phyloP scores from a whole-genome alignment of 495 filamentous ascomycete species.

The Penicillium cinerascens region DNA sequence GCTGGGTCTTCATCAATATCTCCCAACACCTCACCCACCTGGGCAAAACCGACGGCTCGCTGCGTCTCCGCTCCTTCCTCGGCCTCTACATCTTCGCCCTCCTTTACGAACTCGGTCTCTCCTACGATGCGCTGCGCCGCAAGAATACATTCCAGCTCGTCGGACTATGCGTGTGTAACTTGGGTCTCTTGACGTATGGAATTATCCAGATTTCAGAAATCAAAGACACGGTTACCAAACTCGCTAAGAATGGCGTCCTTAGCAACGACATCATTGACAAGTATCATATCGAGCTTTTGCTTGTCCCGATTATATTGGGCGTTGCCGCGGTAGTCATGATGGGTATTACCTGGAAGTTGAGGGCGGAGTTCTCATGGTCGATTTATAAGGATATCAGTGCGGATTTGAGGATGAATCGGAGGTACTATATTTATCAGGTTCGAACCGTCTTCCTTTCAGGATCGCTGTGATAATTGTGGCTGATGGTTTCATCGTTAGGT shows the following conservation, averaged over 20 bases:
- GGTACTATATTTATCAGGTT: slow-evolving; percentile 1
- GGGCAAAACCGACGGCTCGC: background rate
- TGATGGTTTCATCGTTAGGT: slow-evolving; percentile 5
- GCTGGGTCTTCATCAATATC: slow-evolving; percentile 21
- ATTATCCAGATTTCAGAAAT: slow-evolving; percentile 19
- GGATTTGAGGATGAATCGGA: slow-evolving; percentile 5
- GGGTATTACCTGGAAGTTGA: slow-evolving; percentile 12
- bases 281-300: slow-evolving; percentile 13
- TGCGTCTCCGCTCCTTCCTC: slow-evolving; percentile 22
- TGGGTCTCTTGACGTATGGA: slow-evolving; percentile 20
- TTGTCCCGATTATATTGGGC: slow-evolving; percentile 19
- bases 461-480: background rate
- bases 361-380: slow-evolving; percentile 11
- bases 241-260: background rate
- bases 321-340: slow-evolving; percentile 13
- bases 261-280: slow-evolving; percentile 1
- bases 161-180: slow-evolving; percentile 20
- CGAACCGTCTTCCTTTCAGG: background rate
- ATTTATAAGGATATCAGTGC: slow-evolving; percentile 12
- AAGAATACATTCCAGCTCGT: slow-evolving; percentile 22
- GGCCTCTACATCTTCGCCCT: slow-evolving; percentile 24
- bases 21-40: slow-evolving; percentile 11
- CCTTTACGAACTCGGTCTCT: slow-evolving; percentile 18
- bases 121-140: slow-evolving; percentile 21
- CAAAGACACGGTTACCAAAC: slow-evolving; percentile 6